phyloP scores from a whole-genome alignment of 345 rosid genomes.

The Salix exigua region DNA sequence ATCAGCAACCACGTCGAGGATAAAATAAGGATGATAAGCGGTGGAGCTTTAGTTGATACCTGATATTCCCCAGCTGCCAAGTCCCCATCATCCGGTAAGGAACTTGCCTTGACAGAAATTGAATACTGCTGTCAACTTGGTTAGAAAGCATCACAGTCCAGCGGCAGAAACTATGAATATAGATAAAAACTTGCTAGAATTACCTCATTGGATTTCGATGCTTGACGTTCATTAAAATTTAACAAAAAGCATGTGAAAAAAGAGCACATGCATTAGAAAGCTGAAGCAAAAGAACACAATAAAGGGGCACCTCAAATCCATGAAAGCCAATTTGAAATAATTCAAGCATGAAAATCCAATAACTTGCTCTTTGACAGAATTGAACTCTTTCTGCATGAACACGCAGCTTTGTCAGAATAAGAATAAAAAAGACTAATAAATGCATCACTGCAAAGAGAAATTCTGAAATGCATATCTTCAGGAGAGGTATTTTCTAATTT shows the following conservation, averaged over 20 bases:
- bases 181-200: background rate
- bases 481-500: background rate
- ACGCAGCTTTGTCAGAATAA: background rate
- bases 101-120: background rate
- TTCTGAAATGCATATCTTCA: background rate
- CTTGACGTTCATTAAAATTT: background rate
- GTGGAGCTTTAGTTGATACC: background rate
- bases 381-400: background rate
- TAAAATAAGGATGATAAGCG: background rate
- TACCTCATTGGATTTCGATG: background rate
- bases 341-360: background rate
- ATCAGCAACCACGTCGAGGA: background rate
- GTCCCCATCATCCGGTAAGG: background rate
- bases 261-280: background rate
- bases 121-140: background rate
- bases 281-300: background rate
- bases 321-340: background rate
- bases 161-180: background rate
- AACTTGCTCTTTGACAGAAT: background rate
- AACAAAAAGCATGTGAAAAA: background rate
- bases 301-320: background rate
- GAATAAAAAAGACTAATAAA: background rate
- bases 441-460: background rate
- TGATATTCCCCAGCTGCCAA: background rate
- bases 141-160: background rate